Conservation (phyloP, 805 yeast genomes). For the Yamadazyma paraphyllophila region DNA sequence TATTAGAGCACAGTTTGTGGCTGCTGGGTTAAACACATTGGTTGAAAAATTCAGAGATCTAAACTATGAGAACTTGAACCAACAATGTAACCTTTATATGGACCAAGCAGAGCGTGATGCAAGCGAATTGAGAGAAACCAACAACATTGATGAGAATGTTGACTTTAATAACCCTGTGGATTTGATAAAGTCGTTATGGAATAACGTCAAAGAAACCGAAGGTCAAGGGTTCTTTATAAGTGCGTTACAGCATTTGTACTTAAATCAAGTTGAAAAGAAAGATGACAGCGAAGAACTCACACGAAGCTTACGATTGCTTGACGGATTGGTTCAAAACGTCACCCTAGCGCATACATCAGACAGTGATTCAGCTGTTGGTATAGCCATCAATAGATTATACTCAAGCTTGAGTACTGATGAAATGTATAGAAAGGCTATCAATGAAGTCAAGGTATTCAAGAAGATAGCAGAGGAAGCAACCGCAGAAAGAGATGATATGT, state of each 20-base stretch:
- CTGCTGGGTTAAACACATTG: conserved; percentile 54
- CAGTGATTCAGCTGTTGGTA: conserved; percentile 55
- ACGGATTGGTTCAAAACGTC: conserved; percentile 62
- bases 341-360: conserved; percentile 51
- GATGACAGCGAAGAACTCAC: conserved; percentile 43
- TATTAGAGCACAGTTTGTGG: conserved; percentile 57
- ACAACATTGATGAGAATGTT: conserved; percentile 39
- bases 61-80: conserved; percentile 56
- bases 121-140: conserved; percentile 38
- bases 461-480: conserved; percentile 52
- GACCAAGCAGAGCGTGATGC: conserved; percentile 57
- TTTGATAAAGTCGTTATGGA: conserved; percentile 57
- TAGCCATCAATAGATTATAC: conserved; percentile 70
- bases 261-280: conserved; percentile 51
- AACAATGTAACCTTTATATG: conserved; percentile 62
- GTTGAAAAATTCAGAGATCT: conserved; percentile 52
- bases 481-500: conserved; percentile 61
- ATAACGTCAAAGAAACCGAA: conserved; percentile 53
- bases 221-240: conserved; percentile 60
- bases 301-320: conserved; percentile 60
- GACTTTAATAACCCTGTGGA: conserved; percentile 74
- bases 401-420: conserved; percentile 82
- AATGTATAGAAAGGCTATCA: conserved; percentile 68
- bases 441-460: conserved; percentile 53
- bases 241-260: conserved; percentile 64